Base-by-base conservation (phyloP, 345 rosid species). In the Bruguiera gymnorhiza region DNA sequence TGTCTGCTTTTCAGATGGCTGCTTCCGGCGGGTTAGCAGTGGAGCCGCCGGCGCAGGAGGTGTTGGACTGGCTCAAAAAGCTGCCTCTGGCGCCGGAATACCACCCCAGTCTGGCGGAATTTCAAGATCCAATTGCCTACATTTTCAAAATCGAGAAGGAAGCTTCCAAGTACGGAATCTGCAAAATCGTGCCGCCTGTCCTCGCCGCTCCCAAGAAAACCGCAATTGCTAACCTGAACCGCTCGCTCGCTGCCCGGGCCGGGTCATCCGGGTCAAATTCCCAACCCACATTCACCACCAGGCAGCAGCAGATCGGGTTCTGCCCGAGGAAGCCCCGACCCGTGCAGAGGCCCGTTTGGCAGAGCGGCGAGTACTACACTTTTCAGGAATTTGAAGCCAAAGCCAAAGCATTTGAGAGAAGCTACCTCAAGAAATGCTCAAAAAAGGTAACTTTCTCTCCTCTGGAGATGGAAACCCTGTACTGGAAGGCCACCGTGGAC, bases 271-370 rank as follows among this genome's bases (percentile, higher is more conserved):
- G 63, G 32, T 76, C 78, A 9, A 87, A 83, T 60, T 80, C 84
- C 8, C 69, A 76, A 18, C 97, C 97, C 67, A 91, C 98, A 86
- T 95, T 92, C 85, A 87, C 99, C 60, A 92, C 99, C 32, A 92
- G 99, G 3, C 97, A 90, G 80, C 99, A 95, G 84, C 99, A 95
- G 96, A 90, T 95, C 90, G 99, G 99, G n/a, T 95, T 95, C 79
- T 92, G 96, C 82, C 96, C 99, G 19, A 74, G 97, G 59, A 94
- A 85, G 74, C 91, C 89, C 46, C 83, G 99, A 3, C 99, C 99
- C 0, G 94, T 92, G 39, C 87, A 83, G 86, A 90, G 86, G 66
- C 91, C 97, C 0, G 97, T 95, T 54, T 95, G 99, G 99, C 89
- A 95, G 92, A 95, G 99, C 67, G 99, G 99, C 2, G 96, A 87